Evolutionary conservation across 345 rosid species (phyloP).

Genomic region (Arabidopsis arenosa): DNA sequence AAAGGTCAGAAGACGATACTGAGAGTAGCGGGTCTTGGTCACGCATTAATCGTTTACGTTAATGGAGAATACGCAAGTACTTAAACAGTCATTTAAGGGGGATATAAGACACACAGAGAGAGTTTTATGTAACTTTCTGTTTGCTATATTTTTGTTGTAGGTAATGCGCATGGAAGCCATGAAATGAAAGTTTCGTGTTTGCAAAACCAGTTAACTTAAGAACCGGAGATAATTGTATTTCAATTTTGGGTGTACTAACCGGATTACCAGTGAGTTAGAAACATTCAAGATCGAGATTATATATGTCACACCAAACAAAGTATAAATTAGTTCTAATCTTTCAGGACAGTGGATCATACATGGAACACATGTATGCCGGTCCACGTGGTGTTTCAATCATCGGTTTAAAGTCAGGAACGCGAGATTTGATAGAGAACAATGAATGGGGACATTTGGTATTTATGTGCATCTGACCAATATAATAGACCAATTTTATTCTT

Average conservation of each 20-base stretch:
- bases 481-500: not conserved
- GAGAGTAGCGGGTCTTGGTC: conserved; percentile 73
- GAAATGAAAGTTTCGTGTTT: conserved; percentile 74
- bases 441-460: conserved; percentile 85
- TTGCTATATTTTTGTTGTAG: conserved; percentile 35
- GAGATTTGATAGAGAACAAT: conserved; percentile 58
- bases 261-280: conserved; percentile 70
- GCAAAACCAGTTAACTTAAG: conserved; percentile 50
- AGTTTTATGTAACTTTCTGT: not conserved
- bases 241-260: conserved; percentile 55
- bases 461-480: not conserved
- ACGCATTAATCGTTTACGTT: conserved; percentile 62
- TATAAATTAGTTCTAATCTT: not conserved
- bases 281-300: conserved; percentile 6
- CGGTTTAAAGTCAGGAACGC: conserved; percentile 81
- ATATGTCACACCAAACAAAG: conserved; percentile 3
- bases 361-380: conserved; percentile 81
- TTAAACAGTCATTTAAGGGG: not conserved
- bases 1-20: conserved; percentile 53
- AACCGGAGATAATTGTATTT: conserved; percentile 58
- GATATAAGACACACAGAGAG: conserved; percentile 3
- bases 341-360: conserved; percentile 89
- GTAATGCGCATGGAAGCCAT: conserved; percentile 77
- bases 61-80: conserved; percentile 69
- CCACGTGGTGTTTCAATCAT: conserved; percentile 65